These are phyloP conservation scores for sweet orange (Citrus sinensis) DNA, from an alignment of 345 rosid species.

Conservation along the genomic window DNA sequence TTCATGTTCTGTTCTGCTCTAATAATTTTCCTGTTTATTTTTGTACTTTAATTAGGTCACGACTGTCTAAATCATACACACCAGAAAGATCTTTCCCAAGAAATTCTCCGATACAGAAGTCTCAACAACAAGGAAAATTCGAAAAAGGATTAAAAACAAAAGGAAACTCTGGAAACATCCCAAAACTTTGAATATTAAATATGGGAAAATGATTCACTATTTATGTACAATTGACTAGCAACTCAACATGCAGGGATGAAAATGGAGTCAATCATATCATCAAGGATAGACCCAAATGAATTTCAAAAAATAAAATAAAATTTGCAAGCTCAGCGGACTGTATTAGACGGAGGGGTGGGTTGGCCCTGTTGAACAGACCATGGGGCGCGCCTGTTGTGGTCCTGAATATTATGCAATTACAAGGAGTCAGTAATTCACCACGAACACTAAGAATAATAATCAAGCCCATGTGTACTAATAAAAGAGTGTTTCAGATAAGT, in stretches of 20 bases:
- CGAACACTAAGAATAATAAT: background rate
- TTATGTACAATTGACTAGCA: constrained; percentile 1
- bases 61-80: background rate
- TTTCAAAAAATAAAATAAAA: too few relatives aligned
- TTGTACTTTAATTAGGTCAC: background rate
- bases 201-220: background rate
- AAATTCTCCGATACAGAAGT: background rate
- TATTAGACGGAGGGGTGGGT: constrained; percentile 30
- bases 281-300: background rate
- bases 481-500: background rate
- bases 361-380: constrained; percentile 81
- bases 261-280: background rate
- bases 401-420: constrained; percentile 39
- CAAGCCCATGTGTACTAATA: background rate
- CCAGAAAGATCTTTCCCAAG: background rate
- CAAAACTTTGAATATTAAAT: background rate
- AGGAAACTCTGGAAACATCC: background rate
- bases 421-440: background rate
- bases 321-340: constrained; percentile 26
- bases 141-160: background rate
- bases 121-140: background rate
- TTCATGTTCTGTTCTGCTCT: background rate
- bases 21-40: background rate
- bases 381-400: constrained; percentile 64
- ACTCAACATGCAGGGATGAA: background rate